These are phyloP conservation scores for Cyphellophora europaea DNA, from an alignment of 2,329 filamentous ascomycete species.

Conservation along the genomic window DNA sequence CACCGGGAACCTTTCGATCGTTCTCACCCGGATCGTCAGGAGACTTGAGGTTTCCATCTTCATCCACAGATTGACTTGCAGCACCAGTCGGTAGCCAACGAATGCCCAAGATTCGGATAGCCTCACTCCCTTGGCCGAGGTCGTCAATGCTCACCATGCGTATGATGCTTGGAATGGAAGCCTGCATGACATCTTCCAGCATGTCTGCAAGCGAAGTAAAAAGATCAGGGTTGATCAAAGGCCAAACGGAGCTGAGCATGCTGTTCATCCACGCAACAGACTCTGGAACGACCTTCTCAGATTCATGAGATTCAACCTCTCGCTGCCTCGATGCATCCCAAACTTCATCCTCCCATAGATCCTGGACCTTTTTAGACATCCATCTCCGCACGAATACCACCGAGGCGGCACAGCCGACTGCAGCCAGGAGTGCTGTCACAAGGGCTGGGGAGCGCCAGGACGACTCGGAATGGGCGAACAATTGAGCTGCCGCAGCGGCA, in stretches of 20 bases:
- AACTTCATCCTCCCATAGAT: slow-evolving; percentile 58
- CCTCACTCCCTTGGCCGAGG: slow-evolving; percentile 64
- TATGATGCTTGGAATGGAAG: slow-evolving; percentile 57
- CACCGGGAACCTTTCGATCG: slow-evolving; percentile 40
- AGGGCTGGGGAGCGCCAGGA: slow-evolving; percentile 4
- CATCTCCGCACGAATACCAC: slow-evolving; percentile 45
- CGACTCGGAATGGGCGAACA: slow-evolving; percentile 5
- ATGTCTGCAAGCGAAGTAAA: slow-evolving; percentile 61
- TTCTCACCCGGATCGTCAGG: slow-evolving; percentile 32
- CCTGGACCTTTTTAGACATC: slow-evolving; percentile 51
- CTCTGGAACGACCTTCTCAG: slow-evolving; percentile 45
- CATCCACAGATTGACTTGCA: slow-evolving; percentile 51
- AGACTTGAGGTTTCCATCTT: slow-evolving; percentile 47
- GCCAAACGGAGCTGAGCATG: slow-evolving; percentile 59
- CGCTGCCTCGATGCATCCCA: slow-evolving; percentile 56
- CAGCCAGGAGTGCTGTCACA: slow-evolving; percentile 10
- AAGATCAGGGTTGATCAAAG: slow-evolving; percentile 65
- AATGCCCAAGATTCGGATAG: slow-evolving; percentile 60
- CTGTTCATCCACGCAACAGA: slow-evolving; percentile 65
- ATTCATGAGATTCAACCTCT: slow-evolving; percentile 18
- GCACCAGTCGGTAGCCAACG: slow-evolving; percentile 65
- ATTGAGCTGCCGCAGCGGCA: slow-evolving; percentile 4
- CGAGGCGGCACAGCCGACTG: slow-evolving; percentile 15
- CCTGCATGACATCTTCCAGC: slow-evolving; percentile 73
- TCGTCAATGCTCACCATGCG: slow-evolving; percentile 70